A percentile compares a stretch with the other conserved stretches of the same genome.
Evolutionary conservation across 2,329 filamentous ascomycete genomes (phyloP).

Genomic region (Ceratocystis destructans): DNA sequence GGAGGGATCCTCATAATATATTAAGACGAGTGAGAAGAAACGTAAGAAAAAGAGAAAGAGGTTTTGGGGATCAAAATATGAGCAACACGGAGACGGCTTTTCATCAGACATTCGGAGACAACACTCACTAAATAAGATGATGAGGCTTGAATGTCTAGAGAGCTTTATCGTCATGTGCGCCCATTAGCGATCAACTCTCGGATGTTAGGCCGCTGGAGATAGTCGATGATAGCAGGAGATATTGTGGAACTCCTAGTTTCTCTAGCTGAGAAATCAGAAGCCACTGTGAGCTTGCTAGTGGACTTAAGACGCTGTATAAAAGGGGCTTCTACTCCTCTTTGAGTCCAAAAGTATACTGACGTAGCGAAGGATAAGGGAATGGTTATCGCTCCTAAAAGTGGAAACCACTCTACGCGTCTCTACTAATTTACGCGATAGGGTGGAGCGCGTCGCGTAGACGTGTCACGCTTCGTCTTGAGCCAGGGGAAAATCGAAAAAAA

Average conservation of each 20-base stretch:
- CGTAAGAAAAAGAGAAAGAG: too few relatives aligned
- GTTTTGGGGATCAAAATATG: too few relatives aligned
- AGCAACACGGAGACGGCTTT: not conserved
- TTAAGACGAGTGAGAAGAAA: too few relatives aligned
- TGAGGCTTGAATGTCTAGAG: not conserved
- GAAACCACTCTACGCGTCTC: conserved; percentile 8
- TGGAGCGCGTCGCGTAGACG: not conserved
- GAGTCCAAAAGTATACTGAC: not conserved
- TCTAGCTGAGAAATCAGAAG: too few relatives aligned
- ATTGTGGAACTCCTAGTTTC: not conserved
- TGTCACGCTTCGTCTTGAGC: not conserved
- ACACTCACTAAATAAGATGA: not conserved
- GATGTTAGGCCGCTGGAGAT: conserved; percentile 14
- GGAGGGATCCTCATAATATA: not conserved
- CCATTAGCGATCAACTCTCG: not conserved
- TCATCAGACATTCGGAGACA: not conserved
- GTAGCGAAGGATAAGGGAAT: too few relatives aligned
- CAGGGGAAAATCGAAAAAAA: conserved; percentile 3
- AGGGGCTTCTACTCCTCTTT: not conserved
- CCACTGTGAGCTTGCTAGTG: not conserved
- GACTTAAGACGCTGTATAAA: not conserved
- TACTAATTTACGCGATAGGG: not conserved
- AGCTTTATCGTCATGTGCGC: not conserved
- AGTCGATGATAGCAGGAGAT: conserved; percentile 19
- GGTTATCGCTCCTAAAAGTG: not conserved